Percentiles rank a stretch among this genome's conserved stretches.
These are phyloP conservation scores for Dactylellina drechsleri DNA, from an alignment of 2,329 filamentous ascomycete species.

Conservation along the genomic window DNA sequence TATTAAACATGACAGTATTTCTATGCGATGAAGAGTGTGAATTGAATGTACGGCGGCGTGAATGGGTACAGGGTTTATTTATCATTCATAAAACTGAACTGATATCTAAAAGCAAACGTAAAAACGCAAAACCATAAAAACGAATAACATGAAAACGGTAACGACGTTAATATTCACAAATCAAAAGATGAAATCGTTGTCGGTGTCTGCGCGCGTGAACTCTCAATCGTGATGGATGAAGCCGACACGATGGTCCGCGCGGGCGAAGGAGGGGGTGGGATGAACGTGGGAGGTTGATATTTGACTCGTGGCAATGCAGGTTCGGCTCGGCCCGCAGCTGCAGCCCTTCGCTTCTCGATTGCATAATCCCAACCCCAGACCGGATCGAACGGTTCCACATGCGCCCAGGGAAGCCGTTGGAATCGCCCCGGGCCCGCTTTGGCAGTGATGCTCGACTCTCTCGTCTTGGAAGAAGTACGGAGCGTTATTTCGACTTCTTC, in stretches of 20 bases:
- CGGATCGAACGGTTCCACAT: conserved; percentile 21
- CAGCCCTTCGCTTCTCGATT: conserved; percentile 45
- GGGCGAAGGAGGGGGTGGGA: conserved; percentile 15
- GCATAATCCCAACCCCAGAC: conserved; percentile 51
- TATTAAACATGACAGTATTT: too few species aligned
- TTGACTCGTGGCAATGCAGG: conserved; percentile 43
- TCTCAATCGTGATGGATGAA: conserved; percentile 15
- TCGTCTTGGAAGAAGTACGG: conserved; percentile 13
- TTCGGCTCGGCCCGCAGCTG: conserved; percentile 51
- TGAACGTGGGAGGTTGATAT: conserved; percentile 45
- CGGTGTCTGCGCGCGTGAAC: conserved; percentile 15
- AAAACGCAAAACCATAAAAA: neutral
- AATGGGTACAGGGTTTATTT: neutral
- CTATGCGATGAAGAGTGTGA: too few species aligned
- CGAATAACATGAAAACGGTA: neutral
- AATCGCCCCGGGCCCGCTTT: conserved; percentile 56
- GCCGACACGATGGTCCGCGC: conserved; percentile 31
- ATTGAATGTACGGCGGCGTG: too few species aligned
- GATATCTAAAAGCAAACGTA: neutral
- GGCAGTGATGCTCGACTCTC: conserved; percentile 56
- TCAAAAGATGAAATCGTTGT: conserved; percentile 19
- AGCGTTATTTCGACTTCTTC: conserved; percentile 37
- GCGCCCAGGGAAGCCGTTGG: conserved; percentile 16
- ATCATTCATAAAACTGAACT: neutral
- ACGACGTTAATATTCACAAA: neutral